Evolutionary conservation across 2,329 filamentous ascomycete genomes (phyloP).

Genomic region (Macrophomina pseudophaseolina): DNA sequence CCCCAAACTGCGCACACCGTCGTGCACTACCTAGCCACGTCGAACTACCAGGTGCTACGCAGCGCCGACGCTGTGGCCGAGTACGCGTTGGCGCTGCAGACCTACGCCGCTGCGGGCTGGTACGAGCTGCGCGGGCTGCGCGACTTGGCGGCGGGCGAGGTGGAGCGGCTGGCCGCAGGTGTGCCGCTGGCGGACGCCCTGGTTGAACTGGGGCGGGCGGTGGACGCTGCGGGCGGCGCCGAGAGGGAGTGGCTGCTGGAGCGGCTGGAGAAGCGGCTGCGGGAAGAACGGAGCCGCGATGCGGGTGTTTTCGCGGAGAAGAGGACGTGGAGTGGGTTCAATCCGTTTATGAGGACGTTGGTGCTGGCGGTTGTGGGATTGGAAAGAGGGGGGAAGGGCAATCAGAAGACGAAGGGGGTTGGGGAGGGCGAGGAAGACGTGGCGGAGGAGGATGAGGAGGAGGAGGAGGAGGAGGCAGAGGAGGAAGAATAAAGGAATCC

Average conservation of each 20-base stretch:
- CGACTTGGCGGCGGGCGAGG: neutral
- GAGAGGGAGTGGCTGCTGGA: neutral
- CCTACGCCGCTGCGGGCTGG: neutral
- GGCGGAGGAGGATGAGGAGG: neutral
- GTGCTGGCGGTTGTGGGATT: neutral
- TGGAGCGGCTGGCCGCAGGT: neutral
- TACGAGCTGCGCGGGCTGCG: conserved; percentile 3
- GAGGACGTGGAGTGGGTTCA: neutral
- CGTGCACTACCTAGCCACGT: neutral
- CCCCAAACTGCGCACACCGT: neutral
- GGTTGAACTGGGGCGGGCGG: neutral
- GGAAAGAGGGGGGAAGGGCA: no score
- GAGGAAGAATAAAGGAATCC: neutral
- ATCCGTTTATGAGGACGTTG: neutral
- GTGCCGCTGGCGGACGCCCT: neutral
- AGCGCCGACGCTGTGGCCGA: neutral
- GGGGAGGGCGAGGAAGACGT: neutral
- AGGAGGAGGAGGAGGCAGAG: neutral
- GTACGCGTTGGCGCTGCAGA: neutral
- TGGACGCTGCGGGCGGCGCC: neutral
- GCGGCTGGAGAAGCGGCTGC: neutral
- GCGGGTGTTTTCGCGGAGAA: neutral
- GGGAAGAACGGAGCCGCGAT: neutral
- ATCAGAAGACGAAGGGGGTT: neutral
- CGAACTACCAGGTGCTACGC: neutral